Percentiles rank a stretch among this genome's conserved stretches.
Conservation (phyloP, 148 eudicot genomes). For the Rhododendron simsii region DNA sequence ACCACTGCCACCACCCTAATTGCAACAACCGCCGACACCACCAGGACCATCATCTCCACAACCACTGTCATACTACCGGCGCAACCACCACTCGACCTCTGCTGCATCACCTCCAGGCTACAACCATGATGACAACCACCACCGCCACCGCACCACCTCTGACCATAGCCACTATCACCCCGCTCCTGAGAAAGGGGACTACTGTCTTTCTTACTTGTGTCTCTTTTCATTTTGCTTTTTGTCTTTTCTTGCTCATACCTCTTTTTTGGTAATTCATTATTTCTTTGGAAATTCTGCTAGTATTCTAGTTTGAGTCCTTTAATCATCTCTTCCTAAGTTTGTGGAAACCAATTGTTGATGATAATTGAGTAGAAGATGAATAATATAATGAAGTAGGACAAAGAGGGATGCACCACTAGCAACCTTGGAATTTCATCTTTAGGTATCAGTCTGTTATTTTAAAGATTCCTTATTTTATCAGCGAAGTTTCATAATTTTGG, state of each 20-base stretch:
- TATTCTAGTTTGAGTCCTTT: not conserved
- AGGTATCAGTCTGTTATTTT: not conserved
- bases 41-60: not conserved
- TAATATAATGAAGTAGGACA: not conserved
- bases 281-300: not conserved
- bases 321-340: not conserved
- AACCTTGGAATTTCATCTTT: not conserved
- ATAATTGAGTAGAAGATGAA: not conserved
- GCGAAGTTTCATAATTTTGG: not conserved
- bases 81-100: not conserved
- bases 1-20: not conserved
- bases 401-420: not conserved
- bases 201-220: not conserved
- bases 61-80: not conserved
- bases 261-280: not conserved
- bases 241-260: not conserved
- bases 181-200: not conserved
- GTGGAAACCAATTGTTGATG: not conserved
- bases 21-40: not conserved
- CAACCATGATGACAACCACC: not conserved
- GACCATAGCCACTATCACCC: not conserved
- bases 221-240: not conserved
- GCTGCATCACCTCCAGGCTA: not conserved
- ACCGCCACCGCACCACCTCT: not conserved
- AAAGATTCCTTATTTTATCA: not conserved